Conservation (phyloP, 2,329 filamentous ascomycete genomes). For the Pseudogymnoascus sp. region DNA sequence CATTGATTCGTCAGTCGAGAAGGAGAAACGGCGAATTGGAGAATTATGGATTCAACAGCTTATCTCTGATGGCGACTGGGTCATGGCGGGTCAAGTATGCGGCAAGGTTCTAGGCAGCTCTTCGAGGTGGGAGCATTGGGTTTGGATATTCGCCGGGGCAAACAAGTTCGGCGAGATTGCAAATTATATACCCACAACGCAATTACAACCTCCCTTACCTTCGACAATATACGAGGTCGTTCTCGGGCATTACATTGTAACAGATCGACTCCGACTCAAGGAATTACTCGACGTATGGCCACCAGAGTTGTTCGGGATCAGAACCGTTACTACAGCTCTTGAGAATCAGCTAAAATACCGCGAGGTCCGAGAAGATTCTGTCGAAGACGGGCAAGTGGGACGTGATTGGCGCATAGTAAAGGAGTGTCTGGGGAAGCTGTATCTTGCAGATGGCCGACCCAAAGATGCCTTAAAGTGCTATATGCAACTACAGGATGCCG, state of each 20-base stretch:
- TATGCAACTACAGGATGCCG: constrained; percentile 85
- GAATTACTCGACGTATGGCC: constrained; percentile 80
- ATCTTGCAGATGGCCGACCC: constrained; percentile 73
- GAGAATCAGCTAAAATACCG: constrained; percentile 75
- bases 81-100: constrained; percentile 69
- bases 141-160: constrained; percentile 82
- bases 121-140: constrained; percentile 89
- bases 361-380: constrained; percentile 67
- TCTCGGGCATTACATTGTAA: constrained; percentile 79
- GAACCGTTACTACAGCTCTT: constrained; percentile 68
- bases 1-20: constrained; percentile 63
- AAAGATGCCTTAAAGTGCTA: constrained; percentile 83
- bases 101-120: constrained; percentile 76
- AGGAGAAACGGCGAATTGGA: constrained; percentile 84
- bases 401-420: constrained; percentile 87
- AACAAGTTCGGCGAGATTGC: constrained; percentile 87
- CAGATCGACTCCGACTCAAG: constrained; percentile 67
- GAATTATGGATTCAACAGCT: constrained; percentile 91
- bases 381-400: constrained; percentile 66
- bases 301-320: constrained; percentile 74
- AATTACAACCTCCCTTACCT: constrained; percentile 72
- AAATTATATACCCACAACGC: constrained; percentile 69
- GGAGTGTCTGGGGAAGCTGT: constrained; percentile 76
- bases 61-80: constrained; percentile 69
- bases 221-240: constrained; percentile 83